phyloP scores from a whole-genome alignment of 441 rosid genomes.

The Gossypium davidsonii region DNA sequence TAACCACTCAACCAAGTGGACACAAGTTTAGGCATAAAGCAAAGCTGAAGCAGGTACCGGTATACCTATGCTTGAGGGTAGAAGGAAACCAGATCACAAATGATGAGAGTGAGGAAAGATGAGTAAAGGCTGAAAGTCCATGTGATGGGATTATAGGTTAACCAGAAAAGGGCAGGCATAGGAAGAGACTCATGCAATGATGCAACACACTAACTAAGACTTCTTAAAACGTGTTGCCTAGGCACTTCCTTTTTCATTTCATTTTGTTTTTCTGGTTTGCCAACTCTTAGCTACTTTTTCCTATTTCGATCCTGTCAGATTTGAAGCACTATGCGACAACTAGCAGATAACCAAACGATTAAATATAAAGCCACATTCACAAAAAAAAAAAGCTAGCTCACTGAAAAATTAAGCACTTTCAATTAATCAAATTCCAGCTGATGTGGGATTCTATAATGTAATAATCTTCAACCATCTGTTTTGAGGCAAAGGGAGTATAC shows the following conservation, averaged over 20 bases:
- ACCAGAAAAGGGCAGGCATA: neutral
- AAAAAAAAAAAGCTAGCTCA: neutral
- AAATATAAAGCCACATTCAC: neutral
- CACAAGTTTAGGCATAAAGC: neutral
- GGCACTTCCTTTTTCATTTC: neutral
- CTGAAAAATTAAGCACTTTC: neutral
- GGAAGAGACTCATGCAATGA: neutral
- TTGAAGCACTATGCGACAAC: neutral
- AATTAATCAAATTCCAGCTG: conserved; percentile 3
- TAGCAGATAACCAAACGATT: neutral
- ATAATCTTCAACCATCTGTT: neutral
- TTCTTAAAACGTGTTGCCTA: neutral
- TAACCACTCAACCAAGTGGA: conserved; percentile 1
- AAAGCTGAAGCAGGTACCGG: neutral
- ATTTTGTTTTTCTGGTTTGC: neutral
- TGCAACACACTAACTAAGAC: neutral
- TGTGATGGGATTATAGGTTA: neutral
- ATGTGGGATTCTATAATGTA: neutral
- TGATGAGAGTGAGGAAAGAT: neutral
- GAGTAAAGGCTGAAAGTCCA: neutral
- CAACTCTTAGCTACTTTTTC: neutral
- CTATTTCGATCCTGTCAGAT: conserved; percentile 2
- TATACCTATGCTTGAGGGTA: neutral
- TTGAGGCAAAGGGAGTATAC: neutral
- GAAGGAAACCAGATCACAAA: neutral